Percentiles rank a stretch among this genome's conserved stretches.
Conservation (phyloP, 2,329 filamentous ascomycete genomes). For the Penicillium palitans region DNA sequence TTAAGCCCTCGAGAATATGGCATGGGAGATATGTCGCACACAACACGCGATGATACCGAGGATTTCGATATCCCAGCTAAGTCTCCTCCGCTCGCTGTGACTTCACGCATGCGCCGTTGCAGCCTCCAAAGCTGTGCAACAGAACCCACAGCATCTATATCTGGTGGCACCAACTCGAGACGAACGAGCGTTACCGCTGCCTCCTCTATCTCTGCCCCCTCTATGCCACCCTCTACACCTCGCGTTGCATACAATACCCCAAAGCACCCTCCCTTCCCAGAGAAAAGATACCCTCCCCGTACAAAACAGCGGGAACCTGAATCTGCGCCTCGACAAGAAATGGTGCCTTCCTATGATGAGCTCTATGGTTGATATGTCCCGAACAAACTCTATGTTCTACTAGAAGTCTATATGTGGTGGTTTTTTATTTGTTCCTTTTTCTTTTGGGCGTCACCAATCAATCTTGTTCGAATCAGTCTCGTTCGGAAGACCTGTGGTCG, state of each 20-base stretch:
- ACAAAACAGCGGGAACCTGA: slow-evolving; percentile 24
- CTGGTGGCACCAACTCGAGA: slow-evolving; percentile 33
- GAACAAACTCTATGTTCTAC: neutral
- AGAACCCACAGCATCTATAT: slow-evolving; percentile 28
- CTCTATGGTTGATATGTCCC: slow-evolving; percentile 35
- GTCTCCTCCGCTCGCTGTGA: slow-evolving; percentile 40
- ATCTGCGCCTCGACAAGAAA: slow-evolving; percentile 24
- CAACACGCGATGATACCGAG: slow-evolving; percentile 17
- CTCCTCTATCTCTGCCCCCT: slow-evolving; percentile 28
- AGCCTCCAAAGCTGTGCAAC: slow-evolving; percentile 35
- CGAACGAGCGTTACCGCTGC: slow-evolving; percentile 37
- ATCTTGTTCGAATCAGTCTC: neutral
- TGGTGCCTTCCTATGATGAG: slow-evolving; percentile 44
- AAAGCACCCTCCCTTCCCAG: slow-evolving; percentile 9
- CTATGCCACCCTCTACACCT: slow-evolving; percentile 30
- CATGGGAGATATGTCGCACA: slow-evolving; percentile 9
- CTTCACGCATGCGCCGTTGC: slow-evolving; percentile 39
- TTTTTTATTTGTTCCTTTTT: slow-evolving; percentile 1
- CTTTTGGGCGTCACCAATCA: neutral
- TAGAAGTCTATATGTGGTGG: slow-evolving; percentile 8
- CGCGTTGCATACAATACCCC: slow-evolving; percentile 20
- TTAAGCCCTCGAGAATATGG: slow-evolving; percentile 7
- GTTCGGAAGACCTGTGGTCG: neutral
- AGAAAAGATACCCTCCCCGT: slow-evolving; percentile 25
- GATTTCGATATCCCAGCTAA: slow-evolving; percentile 30